Conservation (phyloP, 345 rosid genomes). For the Hibiscus syriacus region DNA sequence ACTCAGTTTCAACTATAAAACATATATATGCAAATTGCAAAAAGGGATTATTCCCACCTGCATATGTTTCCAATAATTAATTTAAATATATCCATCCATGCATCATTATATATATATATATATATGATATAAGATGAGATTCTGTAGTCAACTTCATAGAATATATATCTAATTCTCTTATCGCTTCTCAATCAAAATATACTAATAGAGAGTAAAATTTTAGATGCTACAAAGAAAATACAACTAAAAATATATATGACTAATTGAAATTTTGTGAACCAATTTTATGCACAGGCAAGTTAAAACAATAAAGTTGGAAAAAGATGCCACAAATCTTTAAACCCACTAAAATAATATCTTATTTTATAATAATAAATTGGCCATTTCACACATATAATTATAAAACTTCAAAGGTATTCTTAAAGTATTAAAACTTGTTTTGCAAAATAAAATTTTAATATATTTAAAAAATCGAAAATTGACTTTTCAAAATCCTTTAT, state of each 20-base stretch:
- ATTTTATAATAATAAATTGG: neutral
- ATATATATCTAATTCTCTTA: neutral
- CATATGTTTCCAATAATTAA: too few relatives aligned
- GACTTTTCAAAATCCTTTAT: too few relatives aligned
- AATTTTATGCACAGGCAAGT: neutral
- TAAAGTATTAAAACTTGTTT: too few relatives aligned
- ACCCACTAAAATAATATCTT: neutral
- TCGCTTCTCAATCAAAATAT: neutral
- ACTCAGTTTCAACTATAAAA: slow-evolving; percentile 9
- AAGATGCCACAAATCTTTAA: neutral
- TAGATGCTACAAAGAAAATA: neutral
- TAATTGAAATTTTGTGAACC: neutral
- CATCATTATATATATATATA: neutral
- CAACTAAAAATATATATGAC: neutral
- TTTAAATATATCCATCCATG: neutral
- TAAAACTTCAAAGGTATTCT: too few relatives aligned
- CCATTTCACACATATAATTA: too few relatives aligned
- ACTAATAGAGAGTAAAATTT: neutral
- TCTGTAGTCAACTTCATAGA: neutral
- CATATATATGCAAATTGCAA: neutral
- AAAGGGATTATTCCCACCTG: too few relatives aligned
- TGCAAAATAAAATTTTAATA: too few relatives aligned
- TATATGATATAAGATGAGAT: neutral
- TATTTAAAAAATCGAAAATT: too few relatives aligned
- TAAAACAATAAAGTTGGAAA: neutral